Conservation (phyloP, 2,329 filamentous ascomycete genomes). For the Colletotrichum eremochloae region DNA sequence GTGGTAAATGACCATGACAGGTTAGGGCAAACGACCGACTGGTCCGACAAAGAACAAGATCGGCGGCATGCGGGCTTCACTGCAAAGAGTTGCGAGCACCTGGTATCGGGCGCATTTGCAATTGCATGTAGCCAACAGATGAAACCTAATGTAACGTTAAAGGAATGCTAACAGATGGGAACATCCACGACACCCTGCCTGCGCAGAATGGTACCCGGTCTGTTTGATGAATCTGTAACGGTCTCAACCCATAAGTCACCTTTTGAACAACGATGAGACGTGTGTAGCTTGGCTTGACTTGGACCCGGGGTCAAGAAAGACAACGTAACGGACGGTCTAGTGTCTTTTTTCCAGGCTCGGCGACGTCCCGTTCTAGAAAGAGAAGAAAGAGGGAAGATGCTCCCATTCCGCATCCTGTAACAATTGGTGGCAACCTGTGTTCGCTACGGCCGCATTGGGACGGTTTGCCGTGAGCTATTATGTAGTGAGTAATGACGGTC, state of each 20-base stretch:
- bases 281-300: neutral
- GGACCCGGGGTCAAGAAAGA: neutral
- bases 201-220: neutral
- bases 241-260: neutral
- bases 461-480: too few relatives aligned
- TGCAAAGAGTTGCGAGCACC: neutral
- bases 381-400: neutral
- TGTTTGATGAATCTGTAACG: neutral
- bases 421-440: too few relatives aligned
- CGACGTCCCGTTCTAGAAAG: neutral
- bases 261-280: neutral
- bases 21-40: neutral
- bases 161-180: slow-evolving; percentile 24
- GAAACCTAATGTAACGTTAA: slow-evolving; percentile 32
- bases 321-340: neutral
- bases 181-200: neutral
- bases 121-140: neutral
- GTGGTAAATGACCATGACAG: slow-evolving; percentile 1
- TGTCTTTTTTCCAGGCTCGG: neutral
- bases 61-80: neutral
- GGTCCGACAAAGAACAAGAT: neutral
- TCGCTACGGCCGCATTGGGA: too few relatives aligned
- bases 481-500: too few relatives aligned
- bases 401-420: neutral
- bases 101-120: neutral